phyloP scores from a whole-genome alignment of 306 rosid species.

The Psophocarpus tetragonolobus region DNA sequence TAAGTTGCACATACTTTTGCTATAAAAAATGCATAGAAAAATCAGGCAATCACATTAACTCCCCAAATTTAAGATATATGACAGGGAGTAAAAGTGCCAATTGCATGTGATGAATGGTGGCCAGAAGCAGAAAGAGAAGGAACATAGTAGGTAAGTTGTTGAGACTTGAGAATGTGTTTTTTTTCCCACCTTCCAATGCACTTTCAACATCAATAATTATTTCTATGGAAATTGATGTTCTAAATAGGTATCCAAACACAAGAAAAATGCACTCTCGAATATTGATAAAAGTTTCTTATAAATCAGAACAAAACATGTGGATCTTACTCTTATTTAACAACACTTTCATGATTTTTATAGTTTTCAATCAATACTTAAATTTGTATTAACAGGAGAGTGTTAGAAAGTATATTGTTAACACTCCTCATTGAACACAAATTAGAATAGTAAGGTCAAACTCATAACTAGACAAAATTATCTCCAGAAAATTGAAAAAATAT shows the following conservation, averaged over 20 bases:
- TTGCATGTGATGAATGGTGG: conserved; percentile 8
- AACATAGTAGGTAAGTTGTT: background rate
- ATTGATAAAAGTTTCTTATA: too few relatives aligned
- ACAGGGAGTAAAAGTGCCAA: background rate
- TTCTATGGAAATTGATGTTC: background rate
- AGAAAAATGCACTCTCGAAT: too few relatives aligned
- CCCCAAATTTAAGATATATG: conserved; percentile 3
- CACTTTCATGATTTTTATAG: too few relatives aligned
- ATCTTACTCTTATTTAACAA: too few relatives aligned
- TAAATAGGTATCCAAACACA: background rate
- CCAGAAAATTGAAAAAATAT: background rate
- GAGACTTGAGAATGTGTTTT: background rate
- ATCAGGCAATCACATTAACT: conserved; percentile 12
- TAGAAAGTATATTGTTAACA: too few relatives aligned
- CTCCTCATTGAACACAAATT: background rate
- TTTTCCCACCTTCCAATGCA: background rate
- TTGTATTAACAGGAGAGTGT: too few relatives aligned
- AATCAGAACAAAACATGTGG: too few relatives aligned
- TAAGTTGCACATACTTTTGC: conserved; percentile 8
- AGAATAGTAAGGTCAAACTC: background rate
- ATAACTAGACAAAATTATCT: background rate
- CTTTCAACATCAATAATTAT: background rate
- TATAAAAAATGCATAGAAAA: background rate
- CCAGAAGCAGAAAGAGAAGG: background rate
- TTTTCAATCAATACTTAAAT: too few relatives aligned